phyloP scores from a whole-genome alignment of 148 eudicot genomes.

The Vaccinium macrocarpon region DNA sequence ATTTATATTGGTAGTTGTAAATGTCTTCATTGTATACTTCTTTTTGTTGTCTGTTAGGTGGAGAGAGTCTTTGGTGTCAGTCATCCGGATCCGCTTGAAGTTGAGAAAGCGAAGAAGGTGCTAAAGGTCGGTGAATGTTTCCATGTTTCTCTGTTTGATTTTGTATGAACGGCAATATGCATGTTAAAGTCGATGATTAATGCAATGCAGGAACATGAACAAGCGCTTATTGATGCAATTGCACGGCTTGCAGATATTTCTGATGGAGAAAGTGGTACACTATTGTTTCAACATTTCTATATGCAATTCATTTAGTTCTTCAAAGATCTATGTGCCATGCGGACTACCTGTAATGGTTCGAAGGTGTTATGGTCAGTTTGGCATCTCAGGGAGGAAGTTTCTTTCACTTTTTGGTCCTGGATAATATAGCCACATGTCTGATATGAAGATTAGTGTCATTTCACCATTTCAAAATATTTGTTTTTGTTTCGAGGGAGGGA shows the following conservation, averaged over 20 bases:
- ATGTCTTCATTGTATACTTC: not conserved
- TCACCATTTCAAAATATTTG: not conserved
- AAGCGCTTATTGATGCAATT: constrained; percentile 53
- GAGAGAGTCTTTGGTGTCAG: constrained; percentile 53
- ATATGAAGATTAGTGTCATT: not conserved
- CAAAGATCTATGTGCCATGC: not conserved
- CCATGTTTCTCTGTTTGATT: not conserved
- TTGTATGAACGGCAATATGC: not conserved
- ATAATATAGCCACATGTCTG: not conserved
- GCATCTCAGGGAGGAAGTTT: not conserved
- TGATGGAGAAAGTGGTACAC: constrained; percentile 58
- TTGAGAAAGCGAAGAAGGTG: constrained; percentile 63
- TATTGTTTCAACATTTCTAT: not conserved
- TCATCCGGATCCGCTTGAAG: constrained; percentile 57
- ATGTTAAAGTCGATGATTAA: not conserved
- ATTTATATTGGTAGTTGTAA: not conserved
- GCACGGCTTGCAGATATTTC: constrained; percentile 49
- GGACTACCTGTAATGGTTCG: not conserved
- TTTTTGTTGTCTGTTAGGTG: constrained; percentile 41
- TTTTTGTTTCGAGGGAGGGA: not conserved
- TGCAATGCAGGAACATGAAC: constrained; percentile 49
- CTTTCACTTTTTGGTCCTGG: not conserved
- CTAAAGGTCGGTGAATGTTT: constrained; percentile 39
- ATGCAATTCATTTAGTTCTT: not conserved
- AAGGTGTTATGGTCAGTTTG: not conserved